phyloP scores from a whole-genome alignment of 352 stramenopile genomes.

The Phytopythium vexans region DNA sequence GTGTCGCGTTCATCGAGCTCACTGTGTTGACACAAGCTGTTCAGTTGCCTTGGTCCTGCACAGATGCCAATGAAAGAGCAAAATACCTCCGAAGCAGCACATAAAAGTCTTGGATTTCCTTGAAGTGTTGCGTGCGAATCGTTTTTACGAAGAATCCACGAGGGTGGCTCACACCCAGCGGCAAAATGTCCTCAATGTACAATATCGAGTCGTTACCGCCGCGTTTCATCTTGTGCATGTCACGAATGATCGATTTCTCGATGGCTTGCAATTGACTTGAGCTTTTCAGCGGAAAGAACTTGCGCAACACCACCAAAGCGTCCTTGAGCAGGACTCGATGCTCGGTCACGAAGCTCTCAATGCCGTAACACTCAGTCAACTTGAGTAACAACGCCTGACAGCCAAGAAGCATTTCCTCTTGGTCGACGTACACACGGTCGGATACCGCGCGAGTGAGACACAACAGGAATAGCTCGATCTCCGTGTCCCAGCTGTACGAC shows the following conservation, averaged over 20 bases:
- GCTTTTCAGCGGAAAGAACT: slow-evolving; percentile 80
- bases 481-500: slow-evolving; percentile 65
- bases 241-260: slow-evolving; percentile 70
- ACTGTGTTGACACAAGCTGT: slow-evolving; percentile 12
- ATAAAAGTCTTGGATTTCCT: slow-evolving; percentile 84
- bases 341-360: slow-evolving; percentile 54
- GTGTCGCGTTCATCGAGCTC: slow-evolving; percentile 54
- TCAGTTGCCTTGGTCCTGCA: not conserved
- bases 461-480: slow-evolving; percentile 77
- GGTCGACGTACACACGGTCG: slow-evolving; percentile 66
- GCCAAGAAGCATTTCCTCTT: slow-evolving; percentile 59
- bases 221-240: slow-evolving; percentile 80
- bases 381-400: slow-evolving; percentile 46
- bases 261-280: slow-evolving; percentile 67
- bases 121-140: slow-evolving; percentile 77
- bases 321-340: slow-evolving; percentile 67
- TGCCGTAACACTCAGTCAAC: slow-evolving; percentile 47
- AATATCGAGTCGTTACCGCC: slow-evolving; percentile 66
- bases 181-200: slow-evolving; percentile 73
- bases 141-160: slow-evolving; percentile 77
- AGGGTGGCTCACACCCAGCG: slow-evolving; percentile 37
- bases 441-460: slow-evolving; percentile 67
- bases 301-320: slow-evolving; percentile 61
- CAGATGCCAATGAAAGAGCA: not conserved
- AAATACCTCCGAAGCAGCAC: slow-evolving; percentile 38